Base-by-base conservation (phyloP, 2,329 filamentous ascomycete species). In the Aspergillus oerlinghausenensis region DNA sequence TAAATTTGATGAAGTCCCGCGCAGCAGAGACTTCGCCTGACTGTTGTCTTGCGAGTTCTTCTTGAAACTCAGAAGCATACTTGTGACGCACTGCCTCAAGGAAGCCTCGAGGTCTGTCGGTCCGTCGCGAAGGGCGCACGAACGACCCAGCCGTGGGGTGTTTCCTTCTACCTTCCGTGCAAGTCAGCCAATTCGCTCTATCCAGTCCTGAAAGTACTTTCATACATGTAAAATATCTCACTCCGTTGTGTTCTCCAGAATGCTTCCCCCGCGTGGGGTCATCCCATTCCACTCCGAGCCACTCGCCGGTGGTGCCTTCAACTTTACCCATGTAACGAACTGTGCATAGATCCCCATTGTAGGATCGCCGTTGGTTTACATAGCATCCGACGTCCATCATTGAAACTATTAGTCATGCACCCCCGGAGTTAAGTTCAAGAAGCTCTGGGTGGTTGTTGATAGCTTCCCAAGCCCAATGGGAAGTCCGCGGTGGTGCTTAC, bases 251-350 rank as follows among this genome's bases (percentile, higher is more conserved):
- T 59, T 88, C 86, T 57, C 94, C 94, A 67, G 93, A 84, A 75
- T 99, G 92, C 78, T 97, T 97, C 59, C 94, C 94, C 67, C 92
- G 83, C 40, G 80, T 82, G 55, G 86, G 79, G 72, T 97, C 90
- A 75, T 97, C 93, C 94, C 94, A 99, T 81, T 99, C 94, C 50
- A 97, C 90, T 49, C 94, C 94, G 35, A 97, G 82, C 92, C 93
- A 97, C 60, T 82, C 79, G 50, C 91, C 90, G 47, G 83, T 80
- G 8, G 91, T 92, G 63, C 88, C 89, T 51, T 84, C 80, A 7
- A 97, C 88, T 35, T 82, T 73, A 48, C 94, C 94, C 59, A 89
- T 76, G 70, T 92, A 97, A 59, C 91, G 87, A 56, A 97, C 82
- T 1, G 93, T 97, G 75, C 92, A 96, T 45, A 89, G 76, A 21